These are phyloP conservation scores for Epichloe amarillans DNA, from an alignment of 2,329 filamentous ascomycete species.

Conservation along the genomic window DNA sequence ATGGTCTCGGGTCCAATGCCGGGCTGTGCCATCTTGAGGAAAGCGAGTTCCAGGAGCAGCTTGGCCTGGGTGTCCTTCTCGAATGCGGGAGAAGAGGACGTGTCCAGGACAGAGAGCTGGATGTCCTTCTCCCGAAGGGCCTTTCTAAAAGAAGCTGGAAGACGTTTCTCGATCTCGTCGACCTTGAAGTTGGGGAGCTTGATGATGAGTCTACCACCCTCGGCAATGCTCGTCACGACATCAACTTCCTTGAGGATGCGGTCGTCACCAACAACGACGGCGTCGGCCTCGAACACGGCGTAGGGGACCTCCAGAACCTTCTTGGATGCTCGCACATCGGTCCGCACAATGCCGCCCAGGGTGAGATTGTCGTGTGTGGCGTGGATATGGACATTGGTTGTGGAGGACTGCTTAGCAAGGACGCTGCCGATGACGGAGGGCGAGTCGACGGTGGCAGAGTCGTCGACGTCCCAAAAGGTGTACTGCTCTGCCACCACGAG, in stretches of 20 bases:
- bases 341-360: constrained; percentile 67
- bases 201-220: constrained; percentile 59
- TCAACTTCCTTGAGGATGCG: constrained; percentile 70
- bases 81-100: constrained; percentile 52
- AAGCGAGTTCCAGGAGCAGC: constrained; percentile 65
- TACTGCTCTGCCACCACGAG: constrained; percentile 61
- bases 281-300: constrained; percentile 63
- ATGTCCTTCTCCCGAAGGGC: constrained; percentile 56
- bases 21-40: constrained; percentile 64
- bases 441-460: constrained; percentile 52
- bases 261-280: constrained; percentile 65
- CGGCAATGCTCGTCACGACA: constrained; percentile 55
- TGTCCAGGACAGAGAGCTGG: constrained; percentile 63
- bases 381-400: constrained; percentile 46
- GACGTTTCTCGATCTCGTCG: constrained; percentile 78
- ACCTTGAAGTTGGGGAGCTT: constrained; percentile 70
- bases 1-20: constrained; percentile 48
- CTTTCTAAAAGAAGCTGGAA: constrained; percentile 59
- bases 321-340: constrained; percentile 72
- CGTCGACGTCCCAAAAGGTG: constrained; percentile 84
- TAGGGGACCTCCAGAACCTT: constrained; percentile 78
- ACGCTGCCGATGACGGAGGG: constrained; percentile 45
- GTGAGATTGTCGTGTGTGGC: constrained; percentile 51
- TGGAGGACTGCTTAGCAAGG: constrained; percentile 61
- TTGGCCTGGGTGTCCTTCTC: constrained; percentile 53